These are phyloP conservation scores for Colletotrichum viniferum DNA, from an alignment of 2,329 filamentous ascomycete genomes.

Conservation along the genomic window DNA sequence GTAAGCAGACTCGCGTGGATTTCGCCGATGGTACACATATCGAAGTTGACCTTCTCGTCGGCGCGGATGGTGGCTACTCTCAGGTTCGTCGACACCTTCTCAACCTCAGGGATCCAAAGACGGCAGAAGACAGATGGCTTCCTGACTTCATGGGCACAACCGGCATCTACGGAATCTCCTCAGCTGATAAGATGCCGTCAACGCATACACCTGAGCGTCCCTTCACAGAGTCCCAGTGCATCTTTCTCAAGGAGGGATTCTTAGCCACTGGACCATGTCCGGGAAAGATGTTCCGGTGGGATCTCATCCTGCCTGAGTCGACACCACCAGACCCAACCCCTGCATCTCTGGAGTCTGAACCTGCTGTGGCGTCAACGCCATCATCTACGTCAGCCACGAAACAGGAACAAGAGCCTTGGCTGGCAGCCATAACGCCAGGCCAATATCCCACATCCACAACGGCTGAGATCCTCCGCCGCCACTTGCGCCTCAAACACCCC, in stretches of 20 bases:
- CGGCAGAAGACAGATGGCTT: slow-evolving; percentile 23
- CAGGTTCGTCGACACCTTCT: slow-evolving; percentile 24
- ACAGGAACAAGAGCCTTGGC: not conserved
- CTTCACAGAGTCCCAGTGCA: slow-evolving; percentile 22
- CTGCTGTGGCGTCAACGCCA: not conserved
- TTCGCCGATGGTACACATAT: slow-evolving; percentile 7
- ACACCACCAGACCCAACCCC: not conserved
- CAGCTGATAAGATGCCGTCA: not conserved
- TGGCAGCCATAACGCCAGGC: not conserved
- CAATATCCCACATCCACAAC: slow-evolving; percentile 5
- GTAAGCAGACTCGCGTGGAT: not conserved
- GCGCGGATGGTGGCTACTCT: slow-evolving; percentile 27
- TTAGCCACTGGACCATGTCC: slow-evolving; percentile 24
- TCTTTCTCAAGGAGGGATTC: slow-evolving; percentile 23
- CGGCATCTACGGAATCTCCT: slow-evolving; percentile 27
- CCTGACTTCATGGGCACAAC: slow-evolving; percentile 26
- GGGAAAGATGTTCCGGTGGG: slow-evolving; percentile 26
- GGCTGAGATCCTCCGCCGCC: not conserved
- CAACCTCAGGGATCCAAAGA: slow-evolving; percentile 13
- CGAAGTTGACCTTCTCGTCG: slow-evolving; percentile 24
- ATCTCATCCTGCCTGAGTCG: slow-evolving; percentile 26
- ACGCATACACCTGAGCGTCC: not conserved
- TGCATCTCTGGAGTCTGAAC: not conserved
- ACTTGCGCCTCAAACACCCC: slow-evolving; percentile 21
- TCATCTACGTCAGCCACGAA: not conserved